Evolutionary conservation across 2,329 filamentous ascomycete species (phyloP).

Genomic region (Aspergillus hiratsukae): DNA sequence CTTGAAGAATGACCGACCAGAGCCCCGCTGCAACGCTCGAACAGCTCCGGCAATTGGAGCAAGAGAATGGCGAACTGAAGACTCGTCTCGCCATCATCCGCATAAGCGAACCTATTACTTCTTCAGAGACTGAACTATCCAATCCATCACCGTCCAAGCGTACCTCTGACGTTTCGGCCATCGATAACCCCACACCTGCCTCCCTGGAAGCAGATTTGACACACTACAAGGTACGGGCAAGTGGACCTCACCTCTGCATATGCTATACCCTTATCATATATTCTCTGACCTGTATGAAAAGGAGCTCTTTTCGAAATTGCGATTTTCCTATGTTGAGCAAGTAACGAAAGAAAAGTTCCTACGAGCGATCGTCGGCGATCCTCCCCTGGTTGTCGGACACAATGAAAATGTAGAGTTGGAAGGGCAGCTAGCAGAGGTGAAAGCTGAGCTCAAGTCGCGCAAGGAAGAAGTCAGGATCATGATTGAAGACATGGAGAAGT

Average conservation of each 20-base stretch:
- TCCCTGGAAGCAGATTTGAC: conserved; percentile 76
- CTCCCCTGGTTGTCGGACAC: conserved; percentile 76
- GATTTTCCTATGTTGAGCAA: conserved; percentile 96
- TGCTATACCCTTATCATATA: neutral
- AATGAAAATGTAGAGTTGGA: conserved; percentile 79
- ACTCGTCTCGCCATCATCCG: conserved; percentile 63
- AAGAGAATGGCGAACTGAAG: conserved; percentile 46
- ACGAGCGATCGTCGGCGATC: conserved; percentile 83
- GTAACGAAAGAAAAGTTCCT: conserved; percentile 98
- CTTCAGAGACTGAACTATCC: conserved; percentile 27
- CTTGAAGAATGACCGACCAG: conserved; percentile 14
- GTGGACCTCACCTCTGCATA: neutral
- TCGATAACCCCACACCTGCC: conserved; percentile 66
- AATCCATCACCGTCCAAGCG: conserved; percentile 44
- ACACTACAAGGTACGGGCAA: conserved; percentile 66
- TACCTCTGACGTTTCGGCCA: conserved; percentile 68
- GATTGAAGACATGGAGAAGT: conserved; percentile 67
- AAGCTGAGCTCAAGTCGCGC: conserved; percentile 70
- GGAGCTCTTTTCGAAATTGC: conserved; percentile 91
- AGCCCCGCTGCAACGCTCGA: conserved; percentile 22
- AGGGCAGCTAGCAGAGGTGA: conserved; percentile 62
- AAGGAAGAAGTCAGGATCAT: conserved; percentile 74
- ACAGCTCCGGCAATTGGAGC: conserved; percentile 45
- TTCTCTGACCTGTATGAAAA: conserved; percentile 22
- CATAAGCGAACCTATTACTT: conserved; percentile 69